A percentile compares a stretch with the other conserved stretches of the same genome.
phyloP scores from a whole-genome alignment of 106 monocot species.

The Hemerocallis citrina region DNA sequence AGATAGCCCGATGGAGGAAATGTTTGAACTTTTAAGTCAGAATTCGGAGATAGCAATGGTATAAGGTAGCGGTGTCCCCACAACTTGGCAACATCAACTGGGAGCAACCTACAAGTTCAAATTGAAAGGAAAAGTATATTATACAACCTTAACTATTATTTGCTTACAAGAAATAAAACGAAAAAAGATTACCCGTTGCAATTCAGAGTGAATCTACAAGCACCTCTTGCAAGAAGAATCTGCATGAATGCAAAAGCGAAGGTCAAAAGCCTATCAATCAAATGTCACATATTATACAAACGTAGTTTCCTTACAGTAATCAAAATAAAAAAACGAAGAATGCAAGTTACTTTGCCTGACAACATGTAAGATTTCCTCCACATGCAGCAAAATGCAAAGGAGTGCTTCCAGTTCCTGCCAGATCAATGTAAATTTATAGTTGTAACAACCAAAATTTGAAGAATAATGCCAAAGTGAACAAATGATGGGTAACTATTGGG shows the following conservation, averaged over 20 bases:
- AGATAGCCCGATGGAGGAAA: conserved; percentile 64
- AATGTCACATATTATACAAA: background rate
- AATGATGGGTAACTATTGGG: too few relatives aligned
- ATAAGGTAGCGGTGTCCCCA: conserved; percentile 67
- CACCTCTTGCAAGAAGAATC: conserved; percentile 79
- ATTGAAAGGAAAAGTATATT: background rate
- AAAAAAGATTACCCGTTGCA: conserved; percentile 60
- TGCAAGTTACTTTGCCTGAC: conserved; percentile 46
- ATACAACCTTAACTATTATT: background rate
- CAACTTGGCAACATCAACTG: conserved; percentile 70
- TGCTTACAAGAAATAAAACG: background rate
- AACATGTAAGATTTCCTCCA: conserved; percentile 74
- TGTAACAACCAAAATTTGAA: too few relatives aligned
- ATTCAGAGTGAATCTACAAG: conserved; percentile 51
- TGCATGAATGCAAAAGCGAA: conserved; percentile 5
- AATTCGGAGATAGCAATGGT: conserved; percentile 51
- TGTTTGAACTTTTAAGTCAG: conserved; percentile 27
- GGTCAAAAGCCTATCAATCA: too few relatives aligned
- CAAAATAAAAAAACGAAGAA: background rate
- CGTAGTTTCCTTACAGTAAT: background rate
- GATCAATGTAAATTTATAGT: background rate
- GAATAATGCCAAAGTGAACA: too few relatives aligned
- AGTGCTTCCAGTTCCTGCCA: conserved; percentile 80
- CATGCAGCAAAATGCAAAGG: conserved; percentile 85
- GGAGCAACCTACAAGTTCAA: conserved; percentile 67